Base-by-base conservation (phyloP, 768 basidiomycete species). In the Mycena galopus region DNA sequence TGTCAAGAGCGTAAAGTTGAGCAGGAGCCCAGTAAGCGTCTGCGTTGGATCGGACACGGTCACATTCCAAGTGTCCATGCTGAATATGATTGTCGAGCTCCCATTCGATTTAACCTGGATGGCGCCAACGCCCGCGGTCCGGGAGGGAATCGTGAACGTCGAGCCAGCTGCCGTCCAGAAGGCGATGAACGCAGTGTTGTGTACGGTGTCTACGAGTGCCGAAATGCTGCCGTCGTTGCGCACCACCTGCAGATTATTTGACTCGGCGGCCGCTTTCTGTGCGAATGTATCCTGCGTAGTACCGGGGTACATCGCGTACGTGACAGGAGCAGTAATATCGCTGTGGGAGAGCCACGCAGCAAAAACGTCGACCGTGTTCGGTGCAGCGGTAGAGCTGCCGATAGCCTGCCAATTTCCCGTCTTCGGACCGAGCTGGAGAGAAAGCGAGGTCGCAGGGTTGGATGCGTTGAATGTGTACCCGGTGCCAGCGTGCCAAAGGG, bases 21-120 rank as follows among this genome's bases (percentile, higher is more conserved):
- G 57, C 2, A 61, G 42, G 16, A 75, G 33, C 14, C 76, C 77
- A 11, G 71, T 56, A 21, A 86, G 73, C 25, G 81, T 79, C 76
- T 88, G 86, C 29, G 86, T 85, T 16, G 88, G 88, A 73, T 90
- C 88, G 0, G 89, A 83, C 12, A 88, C 82, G 0, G 85, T 87
- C 67, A 90, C 72, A 32, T 76, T 78, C 73, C 82, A 78, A 2
- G 78, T 77, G 37, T 81, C 77, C 67, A 83, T 57, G 12, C 80
- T 66, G 67, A 84, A 79, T 9, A 86, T 81, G 21, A 86, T 53
- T 1, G 73, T 77, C 14, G 80, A 75, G 56, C 82, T 85, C 4
- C 78, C 83, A 58, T 79, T 82, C 9, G 84, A 74, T 33, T 79
- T 77, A 23, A 85, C 73, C 23, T 78, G 83, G n/a, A 82, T 75